phyloP scores from a whole-genome alignment of 805 yeast genomes.

The Teunomyces cretensis region DNA sequence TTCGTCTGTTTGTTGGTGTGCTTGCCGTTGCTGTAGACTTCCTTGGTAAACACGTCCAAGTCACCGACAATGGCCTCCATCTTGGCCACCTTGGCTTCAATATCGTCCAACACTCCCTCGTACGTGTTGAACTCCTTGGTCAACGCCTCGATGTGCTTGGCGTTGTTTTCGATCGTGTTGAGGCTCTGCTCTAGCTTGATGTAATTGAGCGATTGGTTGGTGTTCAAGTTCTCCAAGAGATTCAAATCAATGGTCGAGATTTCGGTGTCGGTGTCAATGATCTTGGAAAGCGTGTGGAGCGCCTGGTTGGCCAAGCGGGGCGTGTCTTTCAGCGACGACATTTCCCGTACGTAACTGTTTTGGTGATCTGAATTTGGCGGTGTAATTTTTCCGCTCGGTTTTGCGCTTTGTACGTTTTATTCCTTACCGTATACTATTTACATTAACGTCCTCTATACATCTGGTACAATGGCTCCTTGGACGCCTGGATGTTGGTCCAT shows the following conservation, averaged over 20 bases:
- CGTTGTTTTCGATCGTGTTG: slow-evolving; percentile 44
- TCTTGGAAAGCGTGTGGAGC: slow-evolving; percentile 26
- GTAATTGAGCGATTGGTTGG: slow-evolving; percentile 56
- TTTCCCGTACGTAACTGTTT: no score
- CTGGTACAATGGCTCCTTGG: slow-evolving; percentile 52
- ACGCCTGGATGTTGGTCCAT: slow-evolving; percentile 53
- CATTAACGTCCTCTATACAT: slow-evolving; percentile 60
- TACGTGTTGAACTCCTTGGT: slow-evolving; percentile 17
- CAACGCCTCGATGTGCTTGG: slow-evolving; percentile 25
- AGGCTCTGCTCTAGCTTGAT: slow-evolving; percentile 41
- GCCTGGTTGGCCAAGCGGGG: slow-evolving; percentile 28
- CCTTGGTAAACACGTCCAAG: slow-evolving; percentile 61
- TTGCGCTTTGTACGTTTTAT: not conserved
- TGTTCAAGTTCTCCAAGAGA: slow-evolving; percentile 53
- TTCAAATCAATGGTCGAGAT: slow-evolving; percentile 46
- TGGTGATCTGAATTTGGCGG: slow-evolving; percentile 3
- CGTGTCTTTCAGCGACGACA: slow-evolving; percentile 30
- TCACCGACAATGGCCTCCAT: slow-evolving; percentile 52
- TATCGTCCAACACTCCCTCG: slow-evolving; percentile 21
- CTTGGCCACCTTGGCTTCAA: slow-evolving; percentile 36
- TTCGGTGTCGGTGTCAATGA: slow-evolving; percentile 42
- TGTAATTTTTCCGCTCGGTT: slow-evolving; percentile 1
- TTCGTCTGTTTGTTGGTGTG: not conserved
- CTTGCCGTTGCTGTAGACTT: slow-evolving; percentile 15
- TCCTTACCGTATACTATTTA: not conserved